A percentile compares a stretch with the other conserved stretches of the same genome.
These are phyloP conservation scores for Byssochlamys sp. DNA, from an alignment of 2,329 filamentous ascomycete species.

Conservation along the genomic window DNA sequence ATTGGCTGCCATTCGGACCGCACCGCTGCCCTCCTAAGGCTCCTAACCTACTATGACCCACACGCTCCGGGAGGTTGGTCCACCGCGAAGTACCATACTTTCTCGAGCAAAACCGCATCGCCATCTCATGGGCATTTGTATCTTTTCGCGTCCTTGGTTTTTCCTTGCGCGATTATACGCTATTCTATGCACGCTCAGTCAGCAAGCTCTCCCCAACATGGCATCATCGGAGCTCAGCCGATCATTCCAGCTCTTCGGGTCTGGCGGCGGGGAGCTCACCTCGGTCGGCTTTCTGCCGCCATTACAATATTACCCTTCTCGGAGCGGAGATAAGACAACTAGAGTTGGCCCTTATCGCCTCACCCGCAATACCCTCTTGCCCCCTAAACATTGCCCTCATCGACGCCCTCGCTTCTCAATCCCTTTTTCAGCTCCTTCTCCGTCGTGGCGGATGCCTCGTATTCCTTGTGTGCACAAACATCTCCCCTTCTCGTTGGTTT, in stretches of 20 bases:
- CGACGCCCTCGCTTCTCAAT: background rate
- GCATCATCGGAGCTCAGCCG: background rate
- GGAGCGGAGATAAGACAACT: background rate
- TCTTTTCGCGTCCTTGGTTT: background rate
- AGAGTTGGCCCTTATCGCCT: background rate
- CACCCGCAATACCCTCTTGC: background rate
- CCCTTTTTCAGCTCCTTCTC: background rate
- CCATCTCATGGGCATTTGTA: background rate
- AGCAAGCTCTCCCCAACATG: background rate
- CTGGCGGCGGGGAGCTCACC: background rate
- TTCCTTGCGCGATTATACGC: background rate
- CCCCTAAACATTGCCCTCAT: background rate
- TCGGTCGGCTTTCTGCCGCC: background rate
- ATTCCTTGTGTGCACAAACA: background rate
- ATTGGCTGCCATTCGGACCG: constrained; percentile 6
- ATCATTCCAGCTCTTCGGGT: background rate
- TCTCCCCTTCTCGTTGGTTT: constrained; percentile 3
- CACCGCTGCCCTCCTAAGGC: background rate
- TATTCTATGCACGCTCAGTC: background rate
- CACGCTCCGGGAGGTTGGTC: background rate
- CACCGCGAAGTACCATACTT: too few relatives aligned
- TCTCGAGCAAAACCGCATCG: background rate
- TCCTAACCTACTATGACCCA: too few relatives aligned
- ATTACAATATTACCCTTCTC: background rate
- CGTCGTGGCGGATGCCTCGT: background rate